These are phyloP conservation scores for Aspergillus mulundensis DNA, from an alignment of 495 filamentous ascomycete species.

Conservation along the genomic window DNA sequence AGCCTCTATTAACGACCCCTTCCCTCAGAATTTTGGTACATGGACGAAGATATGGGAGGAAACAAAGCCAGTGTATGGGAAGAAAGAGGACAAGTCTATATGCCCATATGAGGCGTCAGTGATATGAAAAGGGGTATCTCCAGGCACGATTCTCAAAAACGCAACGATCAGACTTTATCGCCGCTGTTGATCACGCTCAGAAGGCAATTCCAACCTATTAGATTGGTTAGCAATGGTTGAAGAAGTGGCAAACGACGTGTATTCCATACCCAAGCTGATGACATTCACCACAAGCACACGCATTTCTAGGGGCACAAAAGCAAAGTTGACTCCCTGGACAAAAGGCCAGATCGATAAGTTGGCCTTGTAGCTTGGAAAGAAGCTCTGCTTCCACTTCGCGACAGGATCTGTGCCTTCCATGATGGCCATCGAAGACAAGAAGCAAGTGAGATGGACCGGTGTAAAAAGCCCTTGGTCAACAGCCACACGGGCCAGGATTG, in stretches of 20 bases:
- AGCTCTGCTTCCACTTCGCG: constrained; percentile 69
- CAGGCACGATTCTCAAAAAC: constrained; percentile 12
- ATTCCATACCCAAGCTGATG: constrained; percentile 67
- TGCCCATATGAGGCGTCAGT: not conserved
- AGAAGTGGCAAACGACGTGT: constrained; percentile 8
- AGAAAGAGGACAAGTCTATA: not conserved
- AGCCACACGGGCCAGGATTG: constrained; percentile 76
- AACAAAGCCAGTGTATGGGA: not conserved
- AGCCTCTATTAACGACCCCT: not conserved
- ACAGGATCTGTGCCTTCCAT: constrained; percentile 72
- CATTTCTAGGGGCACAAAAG: constrained; percentile 80
- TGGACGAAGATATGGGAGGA: not conserved
- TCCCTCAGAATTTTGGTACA: not conserved
- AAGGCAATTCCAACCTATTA: constrained; percentile 91
- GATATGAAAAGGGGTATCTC: constrained; percentile 24
- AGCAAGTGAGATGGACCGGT: constrained; percentile 72
- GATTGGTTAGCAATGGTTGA: constrained; percentile 14
- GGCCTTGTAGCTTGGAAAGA: constrained; percentile 63
- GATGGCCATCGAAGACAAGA: constrained; percentile 80
- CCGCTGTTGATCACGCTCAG: constrained; percentile 77
- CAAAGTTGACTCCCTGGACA: constrained; percentile 89
- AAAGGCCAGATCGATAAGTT: constrained; percentile 94
- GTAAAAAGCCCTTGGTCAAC: constrained; percentile 86
- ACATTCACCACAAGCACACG: constrained; percentile 87
- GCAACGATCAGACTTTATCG: constrained; percentile 21